phyloP scores from a whole-genome alignment of 495 filamentous ascomycete species.

The Lepidopterella palustris region DNA sequence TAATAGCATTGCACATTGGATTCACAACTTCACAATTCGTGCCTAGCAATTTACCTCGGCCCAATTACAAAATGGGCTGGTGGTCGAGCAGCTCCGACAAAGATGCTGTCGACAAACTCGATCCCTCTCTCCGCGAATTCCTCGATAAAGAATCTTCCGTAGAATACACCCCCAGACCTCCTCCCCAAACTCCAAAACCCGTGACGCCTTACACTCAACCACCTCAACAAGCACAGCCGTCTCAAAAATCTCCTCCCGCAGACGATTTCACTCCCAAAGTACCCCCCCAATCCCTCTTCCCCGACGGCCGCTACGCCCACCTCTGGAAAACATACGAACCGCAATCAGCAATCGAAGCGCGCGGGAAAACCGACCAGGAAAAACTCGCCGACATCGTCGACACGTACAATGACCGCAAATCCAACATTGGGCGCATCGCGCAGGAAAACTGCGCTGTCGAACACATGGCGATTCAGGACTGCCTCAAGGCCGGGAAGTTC shows the following conservation, averaged over 20 bases:
- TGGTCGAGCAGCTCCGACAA: background rate
- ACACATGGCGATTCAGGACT: constrained; percentile 65
- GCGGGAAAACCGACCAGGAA: constrained; percentile 62
- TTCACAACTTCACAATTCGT: too few species aligned
- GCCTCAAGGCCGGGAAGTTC: constrained; percentile 62
- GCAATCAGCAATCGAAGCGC: constrained; percentile 53
- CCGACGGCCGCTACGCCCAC: constrained; percentile 86
- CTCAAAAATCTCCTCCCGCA: constrained; percentile 4
- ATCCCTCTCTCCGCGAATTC: constrained; percentile 77
- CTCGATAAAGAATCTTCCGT: constrained; percentile 75
- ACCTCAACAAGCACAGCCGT: constrained; percentile 3
- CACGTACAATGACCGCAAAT: constrained; percentile 73
- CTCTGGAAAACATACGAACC: constrained; percentile 86
- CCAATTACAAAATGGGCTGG: too few species aligned
- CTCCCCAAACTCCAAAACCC: constrained; percentile 37
- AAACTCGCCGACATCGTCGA: constrained; percentile 70
- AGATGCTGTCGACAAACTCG: constrained; percentile 75
- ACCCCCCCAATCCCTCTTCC: constrained; percentile 54
- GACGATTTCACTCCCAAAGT: constrained; percentile 21
- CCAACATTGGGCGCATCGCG: constrained; percentile 69
- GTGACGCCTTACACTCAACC: constrained; percentile 7
- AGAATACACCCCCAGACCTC: constrained; percentile 47
- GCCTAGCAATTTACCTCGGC: too few species aligned
- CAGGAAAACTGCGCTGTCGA: constrained; percentile 91
- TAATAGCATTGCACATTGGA: too few species aligned